Percentiles rank a stretch among this genome's conserved stretches.
phyloP scores from a whole-genome alignment of 2,329 filamentous ascomycete genomes.

The Fusarium liriodendri region DNA sequence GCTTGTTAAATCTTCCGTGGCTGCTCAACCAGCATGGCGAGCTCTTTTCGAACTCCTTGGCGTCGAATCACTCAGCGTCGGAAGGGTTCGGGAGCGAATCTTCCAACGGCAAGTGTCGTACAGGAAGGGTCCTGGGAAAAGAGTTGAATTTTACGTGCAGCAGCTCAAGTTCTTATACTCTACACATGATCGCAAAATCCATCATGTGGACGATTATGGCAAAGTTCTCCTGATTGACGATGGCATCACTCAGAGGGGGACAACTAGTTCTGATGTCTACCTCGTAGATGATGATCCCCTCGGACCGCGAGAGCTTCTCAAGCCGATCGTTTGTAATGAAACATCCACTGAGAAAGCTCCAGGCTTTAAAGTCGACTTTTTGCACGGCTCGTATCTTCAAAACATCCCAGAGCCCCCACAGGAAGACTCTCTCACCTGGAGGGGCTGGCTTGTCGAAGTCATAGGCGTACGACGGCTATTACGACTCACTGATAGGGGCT shows the following conservation, averaged over 20 bases:
- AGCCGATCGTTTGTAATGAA: neutral
- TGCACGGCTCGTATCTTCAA: fast-evolving
- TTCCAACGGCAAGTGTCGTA: neutral
- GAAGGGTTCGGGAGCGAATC: neutral
- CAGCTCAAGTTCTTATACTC: neutral
- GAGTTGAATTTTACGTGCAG: neutral
- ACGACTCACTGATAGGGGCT: neutral
- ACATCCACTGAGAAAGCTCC: fast-evolving
- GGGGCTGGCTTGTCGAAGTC: neutral
- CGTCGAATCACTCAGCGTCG: fast-evolving
- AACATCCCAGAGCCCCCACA: fast-evolving
- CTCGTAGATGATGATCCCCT: neutral
- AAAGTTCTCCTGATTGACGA: neutral
- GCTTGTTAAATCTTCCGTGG: neutral
- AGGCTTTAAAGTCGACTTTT: neutral
- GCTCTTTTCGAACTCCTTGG: too few species aligned
- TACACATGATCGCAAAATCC: neutral
- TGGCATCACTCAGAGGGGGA: fast-evolving
- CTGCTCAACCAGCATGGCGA: fast-evolving
- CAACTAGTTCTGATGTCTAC: neutral
- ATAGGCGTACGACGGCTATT: neutral
- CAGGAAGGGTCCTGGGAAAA: too few species aligned
- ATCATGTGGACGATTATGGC: fast-evolving
- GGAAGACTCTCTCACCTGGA: neutral
- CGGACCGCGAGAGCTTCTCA: neutral